Evolutionary conservation across 768 basidiomycete genomes (phyloP), one percentile per base, ranked within the genome.

Genomic region (Lactarius hengduanensis): DNA sequence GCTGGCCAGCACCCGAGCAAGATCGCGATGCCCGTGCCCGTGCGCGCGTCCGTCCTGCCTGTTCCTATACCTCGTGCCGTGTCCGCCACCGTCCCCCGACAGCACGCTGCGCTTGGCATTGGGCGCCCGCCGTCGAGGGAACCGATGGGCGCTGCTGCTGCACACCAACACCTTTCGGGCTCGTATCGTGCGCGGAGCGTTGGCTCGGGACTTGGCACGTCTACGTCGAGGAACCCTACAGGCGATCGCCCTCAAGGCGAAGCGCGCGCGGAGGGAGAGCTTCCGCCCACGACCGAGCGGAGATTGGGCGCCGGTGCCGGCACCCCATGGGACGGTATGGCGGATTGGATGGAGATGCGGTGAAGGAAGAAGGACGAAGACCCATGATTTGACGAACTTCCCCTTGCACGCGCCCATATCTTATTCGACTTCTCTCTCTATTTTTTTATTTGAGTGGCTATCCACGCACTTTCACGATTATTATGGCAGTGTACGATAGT

Each of bases 261-360:
- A 81, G 47, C 77, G 85, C 59, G 83, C 84, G 47, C 77, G 82
- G 66, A 81, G 88, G 69, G 91, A 94, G 78, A 94, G 91, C 75
- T 94, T 94, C 76, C 90, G 85, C 73, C 92, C 92, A 11, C 80
- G 92, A 41, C 84, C 90, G 53, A 93, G 91, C 71, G 76, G 86
- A 22, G 91, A 92, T 69, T 79, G 76, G 36, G 65, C 65, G 34
- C 67, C 71, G 60, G 65, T 59, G 10, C 47, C 28, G 8, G 70
- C 65, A 13, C 69, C 56, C 2, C 69, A 66, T 9, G 71, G 60
- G 32, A n/a, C 67, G 74, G 57, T 75, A 71, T 63, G 73, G 72
- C 4, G 76, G 76, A 4, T 69, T 75, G 56, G 69, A 73, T 8
- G 74, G 72, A n/a, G 70, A 66, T n/a, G 68, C 70, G 15, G 71